phyloP scores from a whole-genome alignment of 1,139 yeast species.

The Pichia cactophila region DNA sequence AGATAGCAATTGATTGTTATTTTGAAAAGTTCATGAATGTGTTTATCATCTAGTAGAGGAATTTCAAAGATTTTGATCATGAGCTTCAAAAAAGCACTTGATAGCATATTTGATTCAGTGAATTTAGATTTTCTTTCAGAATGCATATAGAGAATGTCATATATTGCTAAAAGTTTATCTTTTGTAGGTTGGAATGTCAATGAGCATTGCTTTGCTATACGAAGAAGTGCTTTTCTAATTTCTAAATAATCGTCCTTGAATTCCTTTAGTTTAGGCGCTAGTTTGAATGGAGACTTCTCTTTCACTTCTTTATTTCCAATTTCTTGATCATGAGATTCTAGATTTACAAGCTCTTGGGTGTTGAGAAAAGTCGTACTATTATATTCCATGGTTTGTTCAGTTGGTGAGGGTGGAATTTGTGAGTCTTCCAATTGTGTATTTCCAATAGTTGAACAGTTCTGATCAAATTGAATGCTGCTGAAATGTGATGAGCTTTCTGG shows the following conservation, averaged over 20 bases:
- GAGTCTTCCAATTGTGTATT: neutral
- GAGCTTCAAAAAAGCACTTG: conserved; percentile 4
- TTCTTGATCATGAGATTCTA: too few species aligned
- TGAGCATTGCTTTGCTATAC: neutral
- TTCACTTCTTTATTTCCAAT: neutral
- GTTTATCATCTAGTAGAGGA: conserved; percentile 1
- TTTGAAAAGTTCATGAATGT: conserved; percentile 8
- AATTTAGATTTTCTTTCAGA: neutral
- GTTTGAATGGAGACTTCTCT: neutral
- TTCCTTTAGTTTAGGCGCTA: neutral
- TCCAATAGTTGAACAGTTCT: too few species aligned
- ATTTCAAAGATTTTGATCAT: conserved; percentile 4
- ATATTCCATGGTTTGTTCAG: neutral
- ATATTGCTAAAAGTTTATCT: neutral
- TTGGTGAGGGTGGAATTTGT: neutral
- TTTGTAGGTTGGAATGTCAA: neutral
- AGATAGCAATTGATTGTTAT: conserved; percentile 10
- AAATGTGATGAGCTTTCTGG: neutral
- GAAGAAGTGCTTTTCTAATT: neutral
- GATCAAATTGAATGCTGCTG: neutral
- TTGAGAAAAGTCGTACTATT: neutral
- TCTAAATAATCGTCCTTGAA: neutral
- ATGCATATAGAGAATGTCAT: neutral
- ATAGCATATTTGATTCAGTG: conserved; percentile 4
- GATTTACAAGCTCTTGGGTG: neutral